These are phyloP conservation scores for Mediolabrus comicus DNA, from an alignment of 108 stramenopile genomes.

Conservation along the genomic window DNA sequence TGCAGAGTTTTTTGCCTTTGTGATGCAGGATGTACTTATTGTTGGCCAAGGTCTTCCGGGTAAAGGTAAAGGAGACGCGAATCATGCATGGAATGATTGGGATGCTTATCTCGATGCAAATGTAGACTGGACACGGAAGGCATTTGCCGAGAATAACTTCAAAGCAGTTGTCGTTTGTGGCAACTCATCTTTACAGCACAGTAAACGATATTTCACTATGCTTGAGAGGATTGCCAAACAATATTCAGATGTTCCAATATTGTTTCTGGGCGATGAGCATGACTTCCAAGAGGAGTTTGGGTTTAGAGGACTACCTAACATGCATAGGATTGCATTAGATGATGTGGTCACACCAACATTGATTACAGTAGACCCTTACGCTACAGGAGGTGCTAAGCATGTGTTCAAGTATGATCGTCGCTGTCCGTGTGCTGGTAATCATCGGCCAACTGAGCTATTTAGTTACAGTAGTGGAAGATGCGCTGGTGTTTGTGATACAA, in stretches of 20 bases:
- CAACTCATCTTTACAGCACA: neutral
- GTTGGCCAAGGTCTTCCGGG: neutral
- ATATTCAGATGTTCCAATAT: neutral
- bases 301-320: neutral
- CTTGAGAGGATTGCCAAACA: neutral
- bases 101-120: neutral
- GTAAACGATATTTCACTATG: neutral
- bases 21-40: neutral
- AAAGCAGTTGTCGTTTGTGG: neutral
- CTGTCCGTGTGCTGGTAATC: neutral
- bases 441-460: neutral
- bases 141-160: neutral
- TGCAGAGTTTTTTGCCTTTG: neutral
- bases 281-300: neutral
- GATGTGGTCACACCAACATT: neutral
- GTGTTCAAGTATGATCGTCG: neutral
- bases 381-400: neutral
- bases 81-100: neutral
- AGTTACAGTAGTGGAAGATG: neutral
- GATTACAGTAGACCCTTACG: neutral
- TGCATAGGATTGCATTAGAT: neutral
- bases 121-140: neutral
- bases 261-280: slow-evolving; percentile 1
- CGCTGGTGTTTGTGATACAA: neutral
- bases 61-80: neutral